phyloP scores from a whole-genome alignment of 257 asterid genomes.

The Striga asiatica region DNA sequence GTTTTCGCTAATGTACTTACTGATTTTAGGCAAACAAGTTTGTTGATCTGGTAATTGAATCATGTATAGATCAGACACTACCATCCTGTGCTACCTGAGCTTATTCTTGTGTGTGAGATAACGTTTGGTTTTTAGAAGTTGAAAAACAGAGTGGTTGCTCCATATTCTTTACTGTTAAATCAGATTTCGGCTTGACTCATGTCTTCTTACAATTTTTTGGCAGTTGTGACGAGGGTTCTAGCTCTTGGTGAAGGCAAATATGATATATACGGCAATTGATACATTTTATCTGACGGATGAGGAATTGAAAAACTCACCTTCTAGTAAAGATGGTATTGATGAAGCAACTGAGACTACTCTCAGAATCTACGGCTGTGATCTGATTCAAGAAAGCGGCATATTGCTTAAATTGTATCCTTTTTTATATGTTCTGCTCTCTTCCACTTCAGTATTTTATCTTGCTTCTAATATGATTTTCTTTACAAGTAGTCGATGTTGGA shows the following conservation, averaged over 20 bases:
- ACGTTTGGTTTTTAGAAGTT: background rate
- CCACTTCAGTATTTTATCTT: background rate
- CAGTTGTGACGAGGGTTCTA: constrained; percentile 17
- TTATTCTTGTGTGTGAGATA: background rate
- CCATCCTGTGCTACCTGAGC: background rate
- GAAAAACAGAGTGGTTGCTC: background rate
- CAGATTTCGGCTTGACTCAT: background rate
- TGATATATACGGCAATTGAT: constrained; percentile 89
- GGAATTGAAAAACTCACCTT: constrained; percentile 67
- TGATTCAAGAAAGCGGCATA: constrained; percentile 92
- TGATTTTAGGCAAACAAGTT: background rate
- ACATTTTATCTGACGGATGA: constrained; percentile 80
- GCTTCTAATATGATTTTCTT: background rate
- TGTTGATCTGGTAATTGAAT: background rate
- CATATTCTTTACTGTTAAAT: background rate
- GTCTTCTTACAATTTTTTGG: constrained; percentile 1
- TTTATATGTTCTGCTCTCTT: background rate
- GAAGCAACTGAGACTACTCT: constrained; percentile 71
- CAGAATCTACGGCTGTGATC: constrained; percentile 90
- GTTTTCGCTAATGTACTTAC: background rate
- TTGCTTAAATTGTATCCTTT: constrained; percentile 85
- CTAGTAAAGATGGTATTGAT: constrained; percentile 77
- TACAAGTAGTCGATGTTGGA: background rate
- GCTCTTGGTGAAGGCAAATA: constrained; percentile 18
- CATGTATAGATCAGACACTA: background rate